Evolutionary conservation across 352 stramenopile genomes (phyloP), one percentile per base, ranked within the genome.

Genomic region (Phytophthora pisi): DNA sequence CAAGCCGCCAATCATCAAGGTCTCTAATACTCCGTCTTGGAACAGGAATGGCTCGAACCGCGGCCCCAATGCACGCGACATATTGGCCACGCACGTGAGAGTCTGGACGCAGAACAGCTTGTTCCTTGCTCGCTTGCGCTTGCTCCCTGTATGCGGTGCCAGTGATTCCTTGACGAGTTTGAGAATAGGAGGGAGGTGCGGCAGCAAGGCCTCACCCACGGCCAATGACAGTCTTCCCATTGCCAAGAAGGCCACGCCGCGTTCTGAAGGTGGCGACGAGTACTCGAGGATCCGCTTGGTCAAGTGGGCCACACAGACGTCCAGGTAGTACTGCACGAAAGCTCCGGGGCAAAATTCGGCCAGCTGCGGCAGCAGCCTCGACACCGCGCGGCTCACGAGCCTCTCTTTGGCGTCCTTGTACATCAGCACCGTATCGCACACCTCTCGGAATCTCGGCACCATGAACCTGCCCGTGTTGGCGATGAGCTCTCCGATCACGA

Each of bases 381-480:
- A 95, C 38, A 96, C 86, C 0, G 83, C 84, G 2, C 86, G 83
- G 34, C 74, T 95, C 49, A 99, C 84, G 7, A 93, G 78, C 51
- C 87, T 88, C 43, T 93, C 82, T 61, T 97, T 98, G 15, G 84
- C 79, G 51, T 98, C 83, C 34, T 94, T 96, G 75, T 98, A 98
- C 8, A 88, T 78, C 47, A 99, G 66, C 2, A 99, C 94, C 5
- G 92, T 97, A 47, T 95, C 82, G 57, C 97, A 99, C 18, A 98
- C 85, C 84, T 99, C 96, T 57, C 97, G 93, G 72, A 98, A 99
- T 5, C 97, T 87, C 7, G 97, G 97, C 30, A 99, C 79, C 88
- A 99, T 98, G 72, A 99, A 99, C n/a, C 86, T 75, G 1, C 95
- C 87, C 4, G 97, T 98, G 69, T 98, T 91, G 9, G 97, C 81